These are phyloP conservation scores for Hypholoma sublateritium DNA, from an alignment of 768 basidiomycete genomes.

Conservation along the genomic window DNA sequence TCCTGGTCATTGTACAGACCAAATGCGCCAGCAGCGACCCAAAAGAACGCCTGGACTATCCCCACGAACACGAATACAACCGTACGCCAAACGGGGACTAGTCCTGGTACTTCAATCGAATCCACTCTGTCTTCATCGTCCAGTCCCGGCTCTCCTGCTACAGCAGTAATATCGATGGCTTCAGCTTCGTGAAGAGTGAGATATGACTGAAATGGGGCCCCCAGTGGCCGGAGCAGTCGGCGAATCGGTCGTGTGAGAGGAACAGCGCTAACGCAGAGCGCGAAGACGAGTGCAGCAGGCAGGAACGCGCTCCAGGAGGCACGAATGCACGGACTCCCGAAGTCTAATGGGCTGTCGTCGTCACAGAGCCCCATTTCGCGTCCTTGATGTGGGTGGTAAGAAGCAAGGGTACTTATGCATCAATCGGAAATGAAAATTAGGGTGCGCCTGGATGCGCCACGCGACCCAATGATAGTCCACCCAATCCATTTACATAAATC, in stretches of 20 bases:
- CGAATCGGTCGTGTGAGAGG: slow-evolving; percentile 28
- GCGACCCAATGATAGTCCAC: no score
- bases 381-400: slow-evolving; percentile 1
- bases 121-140: slow-evolving; percentile 21
- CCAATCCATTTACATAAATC: no score
- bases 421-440: background rate
- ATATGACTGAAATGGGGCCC: slow-evolving; percentile 38
- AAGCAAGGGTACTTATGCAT: background rate
- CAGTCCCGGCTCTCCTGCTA: slow-evolving; percentile 17
- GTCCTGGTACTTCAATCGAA: slow-evolving; percentile 18
- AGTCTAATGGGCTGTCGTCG: slow-evolving; percentile 38
- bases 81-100: slow-evolving; percentile 59
- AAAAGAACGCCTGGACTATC: slow-evolving; percentile 53
- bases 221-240: slow-evolving; percentile 24
- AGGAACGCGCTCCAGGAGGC: slow-evolving; percentile 49
- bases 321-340: slow-evolving; percentile 46
- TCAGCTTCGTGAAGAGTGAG: slow-evolving; percentile 58
- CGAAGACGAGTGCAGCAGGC: slow-evolving; percentile 47
- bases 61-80: slow-evolving; percentile 56
- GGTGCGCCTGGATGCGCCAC: no score
- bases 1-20: slow-evolving; percentile 35
- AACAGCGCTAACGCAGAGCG: slow-evolving; percentile 36
- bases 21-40: slow-evolving; percentile 64
- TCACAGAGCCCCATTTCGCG: slow-evolving; percentile 32
- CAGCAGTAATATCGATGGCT: slow-evolving; percentile 34